Base-by-base conservation (phyloP, 345 rosid genomes). In the Eutrema japonicum region DNA sequence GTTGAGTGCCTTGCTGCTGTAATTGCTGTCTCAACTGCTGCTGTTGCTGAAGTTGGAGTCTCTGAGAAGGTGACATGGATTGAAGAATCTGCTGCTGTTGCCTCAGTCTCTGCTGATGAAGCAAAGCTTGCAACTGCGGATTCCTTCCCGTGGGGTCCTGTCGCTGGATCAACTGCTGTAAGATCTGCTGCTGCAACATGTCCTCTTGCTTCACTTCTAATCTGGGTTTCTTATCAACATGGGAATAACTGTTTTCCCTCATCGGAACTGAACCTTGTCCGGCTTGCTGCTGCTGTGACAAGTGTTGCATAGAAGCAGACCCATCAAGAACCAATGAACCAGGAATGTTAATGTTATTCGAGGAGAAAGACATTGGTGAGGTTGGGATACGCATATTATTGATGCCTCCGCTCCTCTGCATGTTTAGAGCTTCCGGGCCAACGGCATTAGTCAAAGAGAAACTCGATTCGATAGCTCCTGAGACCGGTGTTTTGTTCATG, bases 131-230 rank as follows among this genome's bases (percentile, higher is more conserved):
- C 29, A 92, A 70, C 78, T 92, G 97, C 2, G 89, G 89, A 50
- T 81, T 91, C 50, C 89, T 88, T 59, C 82, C 82, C 57, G 62
- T 58, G 36, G 89, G 56, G 57, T 88, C 96, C 66, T 87, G 96
- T 64, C 89, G 86, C 71, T 91, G 97, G 66, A 91, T 71, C 80
- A 91, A 77, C 73, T 91, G 93, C 38, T 89, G 99, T 43, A 89
- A 52, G 58, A 91, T 76, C 82, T 85, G 96, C 65, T 87, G 97
- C 80, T 84, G 96, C 64, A 89, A 42, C 75, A 94, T 68, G 66
- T 88, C 96, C 80, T 94, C 96, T 75, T 86, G 97, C 80, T 91
- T 91, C 67, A 94, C 85, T 71, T 92, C 99, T 60, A 94, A 10
- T 55, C 89, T 84, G 0, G 87, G 97, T 71, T 94, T 91, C 88